Conservation (phyloP, 768 basidiomycete species). For the Mrakia hoshinonis region DNA sequence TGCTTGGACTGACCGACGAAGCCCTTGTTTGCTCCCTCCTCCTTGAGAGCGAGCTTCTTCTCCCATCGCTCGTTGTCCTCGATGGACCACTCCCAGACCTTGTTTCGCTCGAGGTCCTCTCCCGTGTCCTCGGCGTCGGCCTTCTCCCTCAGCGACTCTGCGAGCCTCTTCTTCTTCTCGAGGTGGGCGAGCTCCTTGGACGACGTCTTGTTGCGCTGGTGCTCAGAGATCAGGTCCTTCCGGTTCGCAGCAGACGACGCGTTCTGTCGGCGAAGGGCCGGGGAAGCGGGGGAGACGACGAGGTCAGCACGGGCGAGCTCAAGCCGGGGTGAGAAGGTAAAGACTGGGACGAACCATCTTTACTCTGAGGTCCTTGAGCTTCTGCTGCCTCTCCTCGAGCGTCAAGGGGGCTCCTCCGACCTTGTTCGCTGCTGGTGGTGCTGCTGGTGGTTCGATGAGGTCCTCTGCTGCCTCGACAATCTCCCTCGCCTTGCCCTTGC, state of each 20-base stretch:
- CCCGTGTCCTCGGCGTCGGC: slow-evolving; percentile 39
- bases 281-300: neutral
- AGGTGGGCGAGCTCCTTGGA: slow-evolving; percentile 72
- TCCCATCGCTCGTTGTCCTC: slow-evolving; percentile 97
- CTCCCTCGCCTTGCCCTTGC: slow-evolving; percentile 28
- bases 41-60: slow-evolving; percentile 62
- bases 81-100: slow-evolving; percentile 91
- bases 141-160: slow-evolving; percentile 73
- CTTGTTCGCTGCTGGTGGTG: neutral
- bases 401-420: slow-evolving; percentile 31
- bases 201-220: slow-evolving; percentile 63
- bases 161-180: slow-evolving; percentile 81
- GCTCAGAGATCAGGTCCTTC: slow-evolving; percentile 73
- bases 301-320: neutral
- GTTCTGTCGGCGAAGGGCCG: slow-evolving; percentile 46
- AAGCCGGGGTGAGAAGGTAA: slow-evolving; percentile 4
- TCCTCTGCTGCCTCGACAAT: slow-evolving; percentile 16
- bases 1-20: slow-evolving; percentile 78
- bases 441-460: slow-evolving; percentile 16
- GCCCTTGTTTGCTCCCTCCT: slow-evolving; percentile 73
- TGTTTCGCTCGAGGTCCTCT: slow-evolving; percentile 68
- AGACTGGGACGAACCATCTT: slow-evolving; percentile 58
- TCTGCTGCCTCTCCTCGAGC: slow-evolving; percentile 66
- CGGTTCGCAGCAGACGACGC: slow-evolving; percentile 75
- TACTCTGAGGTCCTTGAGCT: slow-evolving; percentile 63